Evolutionary conservation across 1,284 basidiomycete species (phyloP), one percentile per base, ranked within the genome.

Genomic region (Trametes polyzona): DNA sequence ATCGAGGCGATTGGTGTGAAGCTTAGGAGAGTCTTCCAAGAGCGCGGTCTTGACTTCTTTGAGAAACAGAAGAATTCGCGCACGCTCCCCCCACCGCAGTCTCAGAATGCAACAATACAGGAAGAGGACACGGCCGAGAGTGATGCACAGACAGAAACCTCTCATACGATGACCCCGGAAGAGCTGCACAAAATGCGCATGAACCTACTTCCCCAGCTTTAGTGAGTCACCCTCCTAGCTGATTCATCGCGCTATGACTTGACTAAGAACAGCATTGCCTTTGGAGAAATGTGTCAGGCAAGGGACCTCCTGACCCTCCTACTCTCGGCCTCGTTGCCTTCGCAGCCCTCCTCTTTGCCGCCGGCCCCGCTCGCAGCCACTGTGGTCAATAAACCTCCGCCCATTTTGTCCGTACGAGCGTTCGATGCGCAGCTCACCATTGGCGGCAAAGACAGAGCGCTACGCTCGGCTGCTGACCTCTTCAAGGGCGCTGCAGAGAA

Each of bases 251-350:
- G 47, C 52, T 17, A 60, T 60, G 53, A 58, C 64, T 64, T 60
- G 53, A 65, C 59, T 69, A 51, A 71, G 44, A 52, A 21, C 62
- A 92, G 90, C 59, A 81, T 85, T 59, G 87, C 90, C 14, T 71
- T 84, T 41, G 89, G 89, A 63, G 91, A 93, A 73, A 88, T 93
- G 82, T 80, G 81, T 7, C 85, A 87, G 57, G 88, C 89, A 12
- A 82, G 81, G 63, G 88, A 91, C 59, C 74, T 93, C 27, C 72
- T 93, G 24, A 74, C 73, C 23, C 69, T 82, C 24, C 76, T 88
- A 24, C 71, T 59, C 3, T 59, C 63, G 29, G 47, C 57, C 3
- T 59, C 61, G 3, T 53, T 56, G 16, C 44, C 59, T 19, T 29
- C 54, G 30, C 66, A 59, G 57, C 55, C 67, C 7, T 56, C 66